Evolutionary conservation across 2,329 filamentous ascomycete species (phyloP).

Genomic region (Remersonia thermophila): DNA sequence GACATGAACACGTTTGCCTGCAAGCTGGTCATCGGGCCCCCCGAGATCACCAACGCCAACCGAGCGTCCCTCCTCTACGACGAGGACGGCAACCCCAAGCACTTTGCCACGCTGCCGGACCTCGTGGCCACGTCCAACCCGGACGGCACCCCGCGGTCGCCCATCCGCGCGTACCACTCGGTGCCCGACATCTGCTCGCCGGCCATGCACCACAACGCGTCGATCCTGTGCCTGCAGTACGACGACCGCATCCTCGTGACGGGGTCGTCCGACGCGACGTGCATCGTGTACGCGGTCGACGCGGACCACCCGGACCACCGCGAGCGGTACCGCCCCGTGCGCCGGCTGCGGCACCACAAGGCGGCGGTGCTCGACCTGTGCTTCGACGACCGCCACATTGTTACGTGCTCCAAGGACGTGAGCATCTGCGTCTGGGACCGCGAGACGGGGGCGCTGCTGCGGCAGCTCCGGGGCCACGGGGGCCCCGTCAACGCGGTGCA

Average conservation of each 20-base stretch:
- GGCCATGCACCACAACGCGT: conserved; percentile 67
- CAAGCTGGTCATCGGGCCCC: conserved; percentile 72
- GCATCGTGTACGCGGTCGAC: conserved; percentile 81
- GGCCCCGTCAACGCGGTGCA: conserved; percentile 96
- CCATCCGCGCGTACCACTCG: conserved; percentile 29
- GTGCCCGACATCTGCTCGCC: conserved; percentile 46
- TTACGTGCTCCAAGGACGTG: conserved; percentile 93
- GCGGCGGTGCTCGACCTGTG: conserved; percentile 89
- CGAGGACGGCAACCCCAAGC: conserved; percentile 36
- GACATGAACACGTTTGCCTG: conserved; percentile 84
- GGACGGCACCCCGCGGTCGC: conserved; percentile 13
- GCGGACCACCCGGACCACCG: conserved; percentile 23
- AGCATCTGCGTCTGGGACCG: conserved; percentile 94
- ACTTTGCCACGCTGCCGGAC: conserved; percentile 44
- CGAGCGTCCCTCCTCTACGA: conserved; percentile 38
- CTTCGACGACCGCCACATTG: conserved; percentile 83
- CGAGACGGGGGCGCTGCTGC: conserved; percentile 59
- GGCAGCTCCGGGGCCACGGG: conserved; percentile 70
- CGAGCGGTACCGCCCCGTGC: conserved; percentile 63
- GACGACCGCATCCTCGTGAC: conserved; percentile 89
- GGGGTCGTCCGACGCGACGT: conserved; percentile 82
- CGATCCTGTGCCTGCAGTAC: conserved; percentile 89
- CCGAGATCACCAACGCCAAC: conserved; percentile 44
- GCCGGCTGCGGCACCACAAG: conserved; percentile 63
- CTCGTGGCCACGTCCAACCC: conserved; percentile 22